phyloP scores from a whole-genome alignment of 2,329 filamentous ascomycete species.

The Proliferodiscus dingleyae region DNA sequence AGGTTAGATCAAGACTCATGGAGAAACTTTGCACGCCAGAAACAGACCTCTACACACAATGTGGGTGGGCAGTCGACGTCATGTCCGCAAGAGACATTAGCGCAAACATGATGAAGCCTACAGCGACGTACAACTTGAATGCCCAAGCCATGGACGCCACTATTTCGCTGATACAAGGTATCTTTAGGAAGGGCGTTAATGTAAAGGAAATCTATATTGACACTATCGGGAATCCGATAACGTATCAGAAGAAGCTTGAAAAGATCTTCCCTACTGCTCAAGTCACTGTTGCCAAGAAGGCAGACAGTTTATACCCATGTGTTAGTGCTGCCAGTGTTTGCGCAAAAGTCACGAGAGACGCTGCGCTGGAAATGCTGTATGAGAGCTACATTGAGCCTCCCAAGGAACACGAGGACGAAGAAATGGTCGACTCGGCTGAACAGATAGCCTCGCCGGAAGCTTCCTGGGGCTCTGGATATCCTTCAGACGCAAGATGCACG shows the following conservation, averaged over 20 bases:
- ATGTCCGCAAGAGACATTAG: constrained; percentile 61
- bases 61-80: constrained; percentile 78
- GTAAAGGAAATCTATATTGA: constrained; percentile 90
- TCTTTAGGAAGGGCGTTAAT: constrained; percentile 74
- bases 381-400: constrained; percentile 27
- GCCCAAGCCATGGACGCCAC: constrained; percentile 94
- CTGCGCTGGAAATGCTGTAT: constrained; percentile 77
- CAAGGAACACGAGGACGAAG: constrained; percentile 28
- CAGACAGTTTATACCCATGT: constrained; percentile 85
- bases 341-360: constrained; percentile 93
- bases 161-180: constrained; percentile 70
- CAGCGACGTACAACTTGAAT: constrained; percentile 77
- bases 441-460: constrained; percentile 34
- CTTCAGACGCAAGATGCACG: constrained; percentile 76
- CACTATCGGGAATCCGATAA: constrained; percentile 77
- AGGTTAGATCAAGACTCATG: constrained; percentile 70
- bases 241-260: constrained; percentile 82
- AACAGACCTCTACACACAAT: constrained; percentile 55
- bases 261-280: constrained; percentile 73
- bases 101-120: constrained; percentile 35
- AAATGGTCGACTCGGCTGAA: constrained; percentile 20
- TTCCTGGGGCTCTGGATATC: constrained; percentile 89
- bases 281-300: constrained; percentile 82
- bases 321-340: constrained; percentile 92
- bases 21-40: constrained; percentile 62